phyloP scores from a whole-genome alignment of 352 stramenopile genomes.

The Phytophthora nicotianae region DNA sequence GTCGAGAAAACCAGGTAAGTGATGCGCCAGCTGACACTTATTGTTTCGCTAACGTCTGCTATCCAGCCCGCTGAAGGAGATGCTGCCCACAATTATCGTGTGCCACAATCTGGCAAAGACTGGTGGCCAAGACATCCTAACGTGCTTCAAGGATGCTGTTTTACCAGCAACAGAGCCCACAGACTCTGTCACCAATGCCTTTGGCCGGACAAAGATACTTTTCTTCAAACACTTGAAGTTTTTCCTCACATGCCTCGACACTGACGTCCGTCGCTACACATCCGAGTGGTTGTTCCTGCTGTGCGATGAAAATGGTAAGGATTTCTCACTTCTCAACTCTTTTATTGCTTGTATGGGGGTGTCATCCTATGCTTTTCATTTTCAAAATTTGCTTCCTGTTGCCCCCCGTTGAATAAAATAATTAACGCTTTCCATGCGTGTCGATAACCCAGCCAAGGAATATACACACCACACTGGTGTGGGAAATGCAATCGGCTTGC shows the following conservation, averaged over 20 bases:
- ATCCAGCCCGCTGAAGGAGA: constrained; percentile 42
- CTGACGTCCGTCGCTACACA: constrained; percentile 66
- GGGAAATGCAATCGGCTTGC: constrained; percentile 76
- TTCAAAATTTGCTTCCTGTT: constrained; percentile 35
- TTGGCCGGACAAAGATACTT: constrained; percentile 27
- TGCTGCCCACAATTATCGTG: constrained; percentile 67
- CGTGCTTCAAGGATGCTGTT: constrained; percentile 52
- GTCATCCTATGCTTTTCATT: constrained; percentile 26
- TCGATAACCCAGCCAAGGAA: constrained; percentile 53
- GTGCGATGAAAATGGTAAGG: constrained; percentile 76
- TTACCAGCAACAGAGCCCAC: constrained; percentile 21
- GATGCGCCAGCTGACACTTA: not conserved
- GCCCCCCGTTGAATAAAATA: constrained; percentile 33
- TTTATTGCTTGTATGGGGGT: constrained; percentile 12
- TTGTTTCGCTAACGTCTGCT: not conserved
- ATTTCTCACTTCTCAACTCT: constrained; percentile 12
- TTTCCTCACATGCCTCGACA: constrained; percentile 78
- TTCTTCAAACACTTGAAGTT: constrained; percentile 71
- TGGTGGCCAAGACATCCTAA: constrained; percentile 23
- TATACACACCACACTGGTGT: constrained; percentile 75
- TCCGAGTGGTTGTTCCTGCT: constrained; percentile 79
- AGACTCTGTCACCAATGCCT: not conserved
- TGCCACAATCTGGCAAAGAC: constrained; percentile 65
- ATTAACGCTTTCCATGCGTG: constrained; percentile 24
- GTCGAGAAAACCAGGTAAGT: constrained; percentile 66